Base-by-base conservation (phyloP, 2,329 filamentous ascomycete genomes). In the Chaetomium olivaceum region DNA sequence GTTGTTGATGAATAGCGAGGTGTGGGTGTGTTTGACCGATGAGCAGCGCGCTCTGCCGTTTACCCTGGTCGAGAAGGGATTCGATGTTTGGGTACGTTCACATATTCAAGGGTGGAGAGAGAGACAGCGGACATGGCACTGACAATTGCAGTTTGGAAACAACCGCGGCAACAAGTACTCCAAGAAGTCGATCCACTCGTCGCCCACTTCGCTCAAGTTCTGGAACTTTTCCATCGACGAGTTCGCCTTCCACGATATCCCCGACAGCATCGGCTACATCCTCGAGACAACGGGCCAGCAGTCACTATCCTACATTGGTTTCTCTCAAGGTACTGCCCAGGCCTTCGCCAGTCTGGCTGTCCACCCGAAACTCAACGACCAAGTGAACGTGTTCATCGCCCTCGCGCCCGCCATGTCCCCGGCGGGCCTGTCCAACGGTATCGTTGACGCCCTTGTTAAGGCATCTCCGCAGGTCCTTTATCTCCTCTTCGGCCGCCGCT, bases 201-300 rank as follows among this genome's bases (percentile, higher is more conserved):
- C 92, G 0, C 93, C 95, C 0, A 89, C 87, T 0, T 89, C 91
- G 2, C 80, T 84, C 46, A 83, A 87, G 16, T 99, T 99, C 77
- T 99, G 95, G 95, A 90, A 97, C 77, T 99, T 99, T 76, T 97
- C 92, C 60, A 98, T 99, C 75, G 95, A 99, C 76, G 91, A 99
- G 75, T 99, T 99, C 75, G 95, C 95, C 57, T 96, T 99, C 74
- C 88, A 98, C 76, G 95, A 99, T 76, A 97, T 99, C 66, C 95
- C 95, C 1, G 91, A 99, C 77, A 94, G 89, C 70, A 98, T 99
- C 73, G 85, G 89, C 62, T 98, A 99, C 75, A 91, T 99, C 66
- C 85, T 99, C 25, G 87, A 89, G 50, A 91, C 91, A 0, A 98
- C 95, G 0, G 83, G 84, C 61, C 92, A 96, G 76, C 83, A 88